Base-by-base conservation (phyloP, 192 early-diverging fungal species). In the Pecoramyces ruminantium region DNA sequence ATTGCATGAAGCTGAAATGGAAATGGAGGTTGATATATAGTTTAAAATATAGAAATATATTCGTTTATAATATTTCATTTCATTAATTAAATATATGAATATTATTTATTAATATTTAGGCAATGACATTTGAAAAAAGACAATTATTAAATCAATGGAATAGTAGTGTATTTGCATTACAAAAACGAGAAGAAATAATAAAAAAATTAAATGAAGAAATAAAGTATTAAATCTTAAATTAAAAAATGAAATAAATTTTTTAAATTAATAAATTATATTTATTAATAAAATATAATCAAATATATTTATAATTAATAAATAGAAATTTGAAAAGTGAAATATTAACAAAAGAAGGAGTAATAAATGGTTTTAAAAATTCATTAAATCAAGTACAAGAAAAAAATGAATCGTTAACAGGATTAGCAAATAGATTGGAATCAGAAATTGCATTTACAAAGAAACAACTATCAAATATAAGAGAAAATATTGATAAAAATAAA, bases 91-190 rank as follows among this genome's bases (percentile, higher is more conserved):
- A n/a, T n/a, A n/a, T n/a, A n/a, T n/a, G n/a, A n/a, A n/a, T n/a
- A n/a, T n/a, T n/a, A n/a, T n/a, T n/a, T n/a, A n/a, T n/a, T n/a
- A n/a, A n/a, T n/a, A n/a, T n/a, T n/a, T 28, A 84, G 82, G 90
- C 90, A 16, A 91, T 91, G 30, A 86, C 88, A 78, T 91, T 88
- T 84, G 90, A 91, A 84, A 91, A 91, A 83, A 79, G 87, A 51
- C 89, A 90, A 81, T 83, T 91, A 28, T 51, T 90, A 17, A 86
- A 89, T 80, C 89, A 91, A 79, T 91, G 90, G 90, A 91, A 91
- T 79, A 87, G 86, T 80, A 83, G 82, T 39, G 79, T 91, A 30
- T 88, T 90, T 42, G 89, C 87, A 16, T 81, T 91, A 29, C 86
- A 90, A 81, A 67, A 85, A 27, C 82, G 90, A 11, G 87, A 91